A percentile compares a stretch with the other conserved stretches of the same genome.
Conservation (phyloP, 163 green algal species). For the Chlorella variabilis region DNA sequence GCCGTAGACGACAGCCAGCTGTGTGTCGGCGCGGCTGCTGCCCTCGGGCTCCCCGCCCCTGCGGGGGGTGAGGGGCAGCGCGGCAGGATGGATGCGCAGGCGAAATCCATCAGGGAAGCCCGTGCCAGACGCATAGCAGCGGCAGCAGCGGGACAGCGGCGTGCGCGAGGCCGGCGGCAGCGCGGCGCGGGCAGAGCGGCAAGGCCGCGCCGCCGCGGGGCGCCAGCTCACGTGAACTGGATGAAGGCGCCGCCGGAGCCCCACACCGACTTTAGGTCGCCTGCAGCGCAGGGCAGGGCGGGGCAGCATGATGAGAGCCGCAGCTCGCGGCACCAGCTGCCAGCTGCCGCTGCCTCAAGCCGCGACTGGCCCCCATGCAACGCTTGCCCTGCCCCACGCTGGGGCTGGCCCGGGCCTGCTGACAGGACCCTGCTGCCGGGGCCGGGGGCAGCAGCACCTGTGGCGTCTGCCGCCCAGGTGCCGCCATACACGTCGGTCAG, state of each 20-base stretch:
- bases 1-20: neutral
- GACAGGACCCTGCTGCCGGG: neutral
- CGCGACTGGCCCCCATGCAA: no score
- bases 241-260: constrained; percentile 23
- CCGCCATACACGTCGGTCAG: constrained; percentile 5
- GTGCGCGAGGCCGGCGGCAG: neutral
- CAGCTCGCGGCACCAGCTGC: no score
- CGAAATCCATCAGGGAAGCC: no score
- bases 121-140: neutral
- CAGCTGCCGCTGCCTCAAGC: no score
- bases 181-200: neutral
- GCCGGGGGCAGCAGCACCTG: neutral
- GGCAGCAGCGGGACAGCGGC: no score
- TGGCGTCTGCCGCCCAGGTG: neutral
- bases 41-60: constrained; percentile 4
- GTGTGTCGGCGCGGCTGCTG: neutral
- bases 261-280: constrained; percentile 8
- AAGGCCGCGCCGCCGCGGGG: neutral
- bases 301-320: neutral
- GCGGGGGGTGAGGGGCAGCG: neutral
- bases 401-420: no score
- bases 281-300: neutral
- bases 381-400: neutral
- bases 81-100: neutral
- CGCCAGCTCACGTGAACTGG: neutral